Evolutionary conservation across 106 monocot genomes (phyloP).

Genomic region (Iris macrosiphon): DNA sequence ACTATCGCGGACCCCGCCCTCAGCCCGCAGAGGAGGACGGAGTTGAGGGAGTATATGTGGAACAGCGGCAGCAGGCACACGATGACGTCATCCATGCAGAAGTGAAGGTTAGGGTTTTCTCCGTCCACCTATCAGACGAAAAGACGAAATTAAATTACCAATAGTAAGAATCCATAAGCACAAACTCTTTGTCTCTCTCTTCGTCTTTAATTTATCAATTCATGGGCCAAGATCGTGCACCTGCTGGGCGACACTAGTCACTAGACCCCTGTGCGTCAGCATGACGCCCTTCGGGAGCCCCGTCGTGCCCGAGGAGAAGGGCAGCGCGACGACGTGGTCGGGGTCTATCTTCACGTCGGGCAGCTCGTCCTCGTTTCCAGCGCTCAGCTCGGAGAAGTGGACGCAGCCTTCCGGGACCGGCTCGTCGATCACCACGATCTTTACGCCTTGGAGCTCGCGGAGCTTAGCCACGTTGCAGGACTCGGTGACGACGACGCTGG

Average conservation of each 20-base stretch:
- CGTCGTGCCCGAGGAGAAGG: constrained; percentile 73
- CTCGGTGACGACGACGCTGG: constrained; percentile 40
- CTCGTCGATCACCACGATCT: constrained; percentile 16
- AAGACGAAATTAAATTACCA: background rate
- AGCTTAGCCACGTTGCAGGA: constrained; percentile 34
- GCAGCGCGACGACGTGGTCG: constrained; percentile 62
- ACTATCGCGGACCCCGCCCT: constrained; percentile 39
- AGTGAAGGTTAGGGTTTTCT: constrained; percentile 54
- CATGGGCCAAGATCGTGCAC: too few relatives aligned
- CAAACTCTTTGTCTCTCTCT: too few relatives aligned
- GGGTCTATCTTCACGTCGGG: constrained; percentile 26
- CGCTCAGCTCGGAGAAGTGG: constrained; percentile 29
- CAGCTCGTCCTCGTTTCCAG: constrained; percentile 18
- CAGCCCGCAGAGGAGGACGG: constrained; percentile 56
- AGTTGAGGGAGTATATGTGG: constrained; percentile 61
- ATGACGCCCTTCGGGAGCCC: constrained; percentile 75
- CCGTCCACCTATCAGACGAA: constrained; percentile 27
- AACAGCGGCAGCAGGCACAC: constrained; percentile 64
- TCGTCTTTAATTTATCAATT: too few relatives aligned
- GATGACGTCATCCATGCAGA: constrained; percentile 41
- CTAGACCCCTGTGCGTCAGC: constrained; percentile 49
- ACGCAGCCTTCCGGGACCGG: constrained; percentile 26
- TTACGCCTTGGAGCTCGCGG: constrained; percentile 1
- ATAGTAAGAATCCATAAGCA: too few relatives aligned
- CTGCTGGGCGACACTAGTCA: constrained; percentile 65